Percentiles rank a stretch among this genome's conserved stretches.
Evolutionary conservation across 352 stramenopile genomes (phyloP).

Genomic region (Phytophthora foliorum): DNA sequence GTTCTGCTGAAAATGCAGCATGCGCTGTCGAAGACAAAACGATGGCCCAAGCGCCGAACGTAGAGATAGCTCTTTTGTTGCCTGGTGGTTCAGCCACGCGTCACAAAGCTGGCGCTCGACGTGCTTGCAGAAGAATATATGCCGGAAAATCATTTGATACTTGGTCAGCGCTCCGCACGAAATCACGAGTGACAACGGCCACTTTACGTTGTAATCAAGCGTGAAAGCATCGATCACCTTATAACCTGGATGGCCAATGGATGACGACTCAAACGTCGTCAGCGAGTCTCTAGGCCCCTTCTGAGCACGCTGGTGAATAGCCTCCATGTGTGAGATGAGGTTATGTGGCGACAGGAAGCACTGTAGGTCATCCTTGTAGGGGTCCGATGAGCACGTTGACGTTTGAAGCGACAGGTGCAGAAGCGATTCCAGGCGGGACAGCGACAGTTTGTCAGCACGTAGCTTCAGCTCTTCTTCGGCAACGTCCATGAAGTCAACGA

Average conservation of each 20-base stretch:
- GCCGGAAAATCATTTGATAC: slow-evolving; percentile 99
- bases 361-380: slow-evolving; percentile 93
- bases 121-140: slow-evolving; percentile 99
- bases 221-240: slow-evolving; percentile 97
- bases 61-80: slow-evolving; percentile 92
- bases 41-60: slow-evolving; percentile 91
- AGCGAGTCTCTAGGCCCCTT: slow-evolving; percentile 73
- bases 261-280: slow-evolving; percentile 78
- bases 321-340: slow-evolving; percentile 94
- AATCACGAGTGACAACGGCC: slow-evolving; percentile 98
- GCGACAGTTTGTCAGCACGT: slow-evolving; percentile 87
- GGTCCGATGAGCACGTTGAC: slow-evolving; percentile 89
- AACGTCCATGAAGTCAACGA: slow-evolving; percentile 98
- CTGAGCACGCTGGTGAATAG: slow-evolving; percentile 89
- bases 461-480: slow-evolving; percentile 95
- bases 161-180: slow-evolving; percentile 95
- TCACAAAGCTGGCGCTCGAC: slow-evolving; percentile 97
- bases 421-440: slow-evolving; percentile 94
- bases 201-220: slow-evolving; percentile 97
- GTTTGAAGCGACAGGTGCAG: slow-evolving; percentile 95
- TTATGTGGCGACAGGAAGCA: slow-evolving; percentile 90
- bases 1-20: slow-evolving; percentile 99
- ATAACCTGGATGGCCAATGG: slow-evolving; percentile 79
- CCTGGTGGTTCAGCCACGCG: slow-evolving; percentile 97
- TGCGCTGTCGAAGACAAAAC: slow-evolving; percentile 97